phyloP scores from a whole-genome alignment of 305 asterid species.

The Fraxinus platypoda region DNA sequence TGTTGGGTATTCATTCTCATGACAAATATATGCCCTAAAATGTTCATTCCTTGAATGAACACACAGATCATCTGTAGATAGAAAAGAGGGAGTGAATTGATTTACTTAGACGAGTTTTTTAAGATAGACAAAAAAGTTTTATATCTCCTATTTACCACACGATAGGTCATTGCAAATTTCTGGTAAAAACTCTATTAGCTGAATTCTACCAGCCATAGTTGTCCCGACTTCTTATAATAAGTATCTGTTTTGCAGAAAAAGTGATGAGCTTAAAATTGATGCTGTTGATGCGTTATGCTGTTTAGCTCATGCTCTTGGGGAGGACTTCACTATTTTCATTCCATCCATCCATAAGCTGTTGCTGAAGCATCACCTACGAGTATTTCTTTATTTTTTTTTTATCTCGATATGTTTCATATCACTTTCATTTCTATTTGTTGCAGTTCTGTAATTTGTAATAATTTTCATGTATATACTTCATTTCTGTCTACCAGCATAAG shows the following conservation, averaged over 20 bases:
- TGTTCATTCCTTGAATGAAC: background rate
- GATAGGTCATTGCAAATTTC: background rate
- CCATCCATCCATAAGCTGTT: constrained; percentile 89
- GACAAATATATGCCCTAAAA: background rate
- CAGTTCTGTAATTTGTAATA: background rate
- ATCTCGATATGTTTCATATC: background rate
- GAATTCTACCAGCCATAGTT: background rate
- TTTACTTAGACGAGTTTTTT: background rate
- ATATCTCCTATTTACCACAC: background rate
- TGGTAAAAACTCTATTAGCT: background rate
- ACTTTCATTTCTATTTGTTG: constrained; percentile 7
- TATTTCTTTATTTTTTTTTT: constrained; percentile 29
- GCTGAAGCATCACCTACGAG: constrained; percentile 79
- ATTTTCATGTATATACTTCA: background rate
- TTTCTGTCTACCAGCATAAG: constrained; percentile 63
- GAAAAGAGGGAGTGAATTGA: background rate
- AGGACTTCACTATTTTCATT: constrained; percentile 87
- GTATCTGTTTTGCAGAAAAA: constrained; percentile 59
- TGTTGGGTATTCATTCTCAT: background rate
- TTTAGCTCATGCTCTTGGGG: constrained; percentile 97
- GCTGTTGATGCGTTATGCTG: constrained; percentile 94
- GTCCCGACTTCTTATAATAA: constrained; percentile 1
- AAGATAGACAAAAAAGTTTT: background rate
- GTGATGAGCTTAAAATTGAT: constrained; percentile 86
- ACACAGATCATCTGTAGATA: background rate